Conservation (phyloP, 225 moss, liverwort and hornwort genomes). For the Rhytidiadelphus loreus region DNA sequence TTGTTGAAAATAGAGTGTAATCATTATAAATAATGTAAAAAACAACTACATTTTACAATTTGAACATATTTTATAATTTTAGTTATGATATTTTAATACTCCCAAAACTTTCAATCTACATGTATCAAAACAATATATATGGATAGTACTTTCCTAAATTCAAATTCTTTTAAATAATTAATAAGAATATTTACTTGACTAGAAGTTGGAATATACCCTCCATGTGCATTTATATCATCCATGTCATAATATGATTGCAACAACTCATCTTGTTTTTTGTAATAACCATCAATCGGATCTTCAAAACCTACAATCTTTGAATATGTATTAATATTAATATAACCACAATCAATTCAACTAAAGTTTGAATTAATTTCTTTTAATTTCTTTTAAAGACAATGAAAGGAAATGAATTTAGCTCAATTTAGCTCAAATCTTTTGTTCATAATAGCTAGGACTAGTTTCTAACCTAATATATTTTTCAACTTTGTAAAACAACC, state of each 20-base stretch:
- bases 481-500: neutral
- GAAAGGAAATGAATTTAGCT: neutral
- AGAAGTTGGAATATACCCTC: constrained; percentile 31
- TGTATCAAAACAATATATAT: neutral
- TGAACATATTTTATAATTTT: neutral
- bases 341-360: neutral
- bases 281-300: constrained; percentile 20
- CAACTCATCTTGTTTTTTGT: constrained; percentile 23
- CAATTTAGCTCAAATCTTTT: neutral
- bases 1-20: neutral
- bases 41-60: no score
- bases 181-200: constrained; percentile 19
- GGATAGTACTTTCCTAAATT: no score
- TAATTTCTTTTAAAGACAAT: no score
- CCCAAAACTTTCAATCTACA: neutral
- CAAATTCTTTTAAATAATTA: neutral
- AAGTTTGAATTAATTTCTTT: no score
- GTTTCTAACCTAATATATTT: neutral
- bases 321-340: neutral
- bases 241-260: constrained; percentile 12
- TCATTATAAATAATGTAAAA: neutral
- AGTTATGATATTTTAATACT: neutral
- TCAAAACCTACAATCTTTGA: constrained; percentile 3
- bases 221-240: constrained; percentile 30
- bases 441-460: no score